A percentile compares a stretch with the other conserved stretches of the same genome.
Evolutionary conservation across 345 rosid genomes (phyloP).

Genomic region (Murraya paniculata): DNA sequence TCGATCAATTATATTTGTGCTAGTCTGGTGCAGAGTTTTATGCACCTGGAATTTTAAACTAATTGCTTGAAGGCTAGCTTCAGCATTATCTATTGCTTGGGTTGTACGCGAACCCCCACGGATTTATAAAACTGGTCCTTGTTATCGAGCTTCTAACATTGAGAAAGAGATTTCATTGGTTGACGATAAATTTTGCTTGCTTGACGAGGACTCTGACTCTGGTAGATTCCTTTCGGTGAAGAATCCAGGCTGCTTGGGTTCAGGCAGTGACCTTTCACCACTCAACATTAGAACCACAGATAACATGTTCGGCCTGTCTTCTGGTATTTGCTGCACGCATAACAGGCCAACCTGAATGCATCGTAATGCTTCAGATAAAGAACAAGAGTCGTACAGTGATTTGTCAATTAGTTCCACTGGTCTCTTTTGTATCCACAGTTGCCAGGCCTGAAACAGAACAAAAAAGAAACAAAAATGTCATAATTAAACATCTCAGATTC

Average conservation of each 20-base stretch:
- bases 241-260: constrained; percentile 27
- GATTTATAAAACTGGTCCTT: too few relatives aligned
- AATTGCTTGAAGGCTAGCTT: not conserved
- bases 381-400: not conserved
- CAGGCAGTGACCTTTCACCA: constrained; percentile 1
- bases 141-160: constrained; percentile 4
- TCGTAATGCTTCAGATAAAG: not conserved
- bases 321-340: constrained; percentile 22
- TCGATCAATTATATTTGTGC: not conserved
- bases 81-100: not conserved
- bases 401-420: constrained; percentile 12
- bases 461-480: too few relatives aligned
- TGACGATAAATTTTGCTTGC: not conserved
- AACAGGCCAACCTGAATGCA: constrained; percentile 12
- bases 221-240: constrained; percentile 19
- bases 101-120: not conserved
- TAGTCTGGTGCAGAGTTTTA: not conserved
- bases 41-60: not conserved
- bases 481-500: too few relatives aligned
- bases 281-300: constrained; percentile 18
- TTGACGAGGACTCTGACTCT: constrained; percentile 14
- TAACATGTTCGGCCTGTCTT: constrained; percentile 26
- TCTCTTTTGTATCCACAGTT: constrained; percentile 10
- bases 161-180: constrained; percentile 8
- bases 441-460: constrained; percentile 20